Conservation (phyloP, 441 rosid genomes). For the Capsella rubella region DNA sequence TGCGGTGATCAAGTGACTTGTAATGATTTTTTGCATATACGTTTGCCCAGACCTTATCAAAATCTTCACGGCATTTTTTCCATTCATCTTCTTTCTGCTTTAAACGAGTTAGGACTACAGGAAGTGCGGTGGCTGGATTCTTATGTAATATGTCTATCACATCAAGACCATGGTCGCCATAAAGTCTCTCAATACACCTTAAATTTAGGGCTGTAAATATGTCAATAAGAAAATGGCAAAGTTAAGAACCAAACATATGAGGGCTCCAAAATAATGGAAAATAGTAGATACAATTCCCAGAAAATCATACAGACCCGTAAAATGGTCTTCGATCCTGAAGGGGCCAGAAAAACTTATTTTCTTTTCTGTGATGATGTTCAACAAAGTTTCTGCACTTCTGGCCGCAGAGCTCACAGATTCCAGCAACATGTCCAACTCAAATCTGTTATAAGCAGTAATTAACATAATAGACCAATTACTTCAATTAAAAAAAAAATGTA, state of each 20-base stretch:
- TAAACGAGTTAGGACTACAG: slow-evolving; percentile 86
- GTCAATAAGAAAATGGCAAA: slow-evolving; percentile 22
- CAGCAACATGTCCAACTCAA: slow-evolving; percentile 99
- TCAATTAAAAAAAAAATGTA: slow-evolving; percentile 17
- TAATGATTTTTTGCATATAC: slow-evolving; percentile 92
- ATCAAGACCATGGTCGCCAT: slow-evolving; percentile 99
- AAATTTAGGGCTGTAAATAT: slow-evolving; percentile 75
- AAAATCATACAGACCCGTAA: slow-evolving; percentile 64
- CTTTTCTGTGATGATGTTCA: slow-evolving; percentile 78
- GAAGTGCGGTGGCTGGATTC: slow-evolving; percentile 81
- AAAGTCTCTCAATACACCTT: slow-evolving; percentile 95
- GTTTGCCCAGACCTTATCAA: slow-evolving; percentile 98
- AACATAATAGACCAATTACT: slow-evolving; percentile 17
- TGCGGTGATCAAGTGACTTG: slow-evolving; percentile 99
- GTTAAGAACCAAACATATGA: slow-evolving; percentile 18
- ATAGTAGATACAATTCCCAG: slow-evolving; percentile 16
- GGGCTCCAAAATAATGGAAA: slow-evolving; percentile 26
- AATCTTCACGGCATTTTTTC: slow-evolving; percentile 92
- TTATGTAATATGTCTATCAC: slow-evolving; percentile 86
- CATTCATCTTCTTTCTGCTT: slow-evolving; percentile 99
- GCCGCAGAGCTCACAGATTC: slow-evolving; percentile 90
- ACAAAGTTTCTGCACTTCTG: slow-evolving; percentile 81
- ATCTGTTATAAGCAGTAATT: slow-evolving; percentile 55
- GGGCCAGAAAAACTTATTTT: slow-evolving; percentile 56
- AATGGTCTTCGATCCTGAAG: slow-evolving; percentile 74